These are phyloP conservation scores for Cochlearia excelsa DNA, from an alignment of 345 rosid genomes.

Conservation along the genomic window DNA sequence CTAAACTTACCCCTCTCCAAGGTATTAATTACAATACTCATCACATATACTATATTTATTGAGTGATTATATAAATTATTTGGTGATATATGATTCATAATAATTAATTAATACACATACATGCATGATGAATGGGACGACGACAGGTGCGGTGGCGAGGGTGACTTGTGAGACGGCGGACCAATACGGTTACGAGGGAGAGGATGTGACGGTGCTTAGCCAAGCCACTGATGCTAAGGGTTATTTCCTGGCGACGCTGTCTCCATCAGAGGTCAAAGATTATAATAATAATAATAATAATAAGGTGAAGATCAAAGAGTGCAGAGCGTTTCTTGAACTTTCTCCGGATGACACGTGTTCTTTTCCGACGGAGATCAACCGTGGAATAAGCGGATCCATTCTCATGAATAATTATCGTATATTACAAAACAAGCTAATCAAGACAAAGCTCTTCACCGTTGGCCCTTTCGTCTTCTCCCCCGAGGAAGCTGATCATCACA, in stretches of 20 bases:
- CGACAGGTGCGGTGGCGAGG: conserved; percentile 61
- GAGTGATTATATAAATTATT: too few species aligned
- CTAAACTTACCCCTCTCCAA: conserved; percentile 44
- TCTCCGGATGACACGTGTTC: conserved; percentile 50
- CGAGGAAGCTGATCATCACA: conserved; percentile 25
- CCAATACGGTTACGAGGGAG: conserved; percentile 51
- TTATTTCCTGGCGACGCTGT: conserved; percentile 53
- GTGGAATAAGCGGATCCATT: conserved; percentile 52
- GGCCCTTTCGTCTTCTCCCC: conserved; percentile 56
- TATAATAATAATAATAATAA: not conserved
- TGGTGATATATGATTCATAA: too few species aligned
- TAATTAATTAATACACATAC: not conserved
- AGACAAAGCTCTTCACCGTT: conserved; percentile 54
- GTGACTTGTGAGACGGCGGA: conserved; percentile 55
- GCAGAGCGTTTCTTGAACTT: conserved; percentile 55
- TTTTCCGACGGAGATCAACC: conserved; percentile 52
- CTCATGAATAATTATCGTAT: conserved; percentile 37
- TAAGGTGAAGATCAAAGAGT: conserved; percentile 42
- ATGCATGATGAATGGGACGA: not conserved
- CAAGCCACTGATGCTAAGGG: conserved; percentile 53
- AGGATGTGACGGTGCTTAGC: conserved; percentile 52
- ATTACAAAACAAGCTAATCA: conserved; percentile 31
- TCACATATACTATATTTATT: not conserved
- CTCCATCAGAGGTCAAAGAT: conserved; percentile 45
- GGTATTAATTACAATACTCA: conserved; percentile 33